These are phyloP conservation scores for Mycena metata DNA, from an alignment of 768 basidiomycete genomes.

Conservation along the genomic window DNA sequence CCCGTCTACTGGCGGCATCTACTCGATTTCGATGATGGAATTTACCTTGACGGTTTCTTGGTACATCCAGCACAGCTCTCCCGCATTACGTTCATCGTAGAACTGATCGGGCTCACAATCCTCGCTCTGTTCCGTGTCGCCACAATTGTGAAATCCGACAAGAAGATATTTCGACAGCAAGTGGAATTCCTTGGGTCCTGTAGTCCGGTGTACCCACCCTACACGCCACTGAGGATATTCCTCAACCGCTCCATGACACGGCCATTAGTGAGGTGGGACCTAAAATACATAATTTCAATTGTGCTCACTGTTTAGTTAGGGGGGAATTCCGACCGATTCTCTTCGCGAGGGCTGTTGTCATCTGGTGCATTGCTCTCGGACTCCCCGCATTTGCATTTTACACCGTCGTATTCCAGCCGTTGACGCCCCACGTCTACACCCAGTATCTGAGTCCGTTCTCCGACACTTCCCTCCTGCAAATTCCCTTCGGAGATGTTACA, in stretches of 20 bases:
- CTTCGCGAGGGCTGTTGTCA: not conserved
- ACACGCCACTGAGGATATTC: not conserved
- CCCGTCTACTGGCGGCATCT: too few species aligned
- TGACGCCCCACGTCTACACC: not conserved
- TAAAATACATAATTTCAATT: too few species aligned
- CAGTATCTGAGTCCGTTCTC: not conserved
- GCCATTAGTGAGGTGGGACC: not conserved
- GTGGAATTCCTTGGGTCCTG: not conserved
- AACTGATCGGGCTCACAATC: not conserved
- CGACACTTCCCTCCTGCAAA: too few species aligned
- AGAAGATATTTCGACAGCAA: not conserved
- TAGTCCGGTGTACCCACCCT: not conserved
- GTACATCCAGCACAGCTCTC: too few species aligned
- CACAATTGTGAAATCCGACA: not conserved
- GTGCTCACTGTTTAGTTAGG: not conserved
- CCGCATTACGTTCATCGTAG: too few species aligned
- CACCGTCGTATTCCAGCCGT: not conserved
- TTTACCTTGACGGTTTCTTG: too few species aligned
- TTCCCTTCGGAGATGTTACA: too few species aligned
- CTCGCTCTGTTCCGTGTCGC: not conserved
- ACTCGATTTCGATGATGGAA: too few species aligned
- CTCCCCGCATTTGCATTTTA: not conserved
- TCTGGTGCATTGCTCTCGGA: not conserved
- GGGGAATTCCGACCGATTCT: not conserved
- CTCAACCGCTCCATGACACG: slow-evolving; percentile 7